A percentile compares a stretch with the other conserved stretches of the same genome.
These are phyloP conservation scores for Vaccinium myrtillus DNA, from an alignment of 148 eudicot genomes.

Conservation along the genomic window DNA sequence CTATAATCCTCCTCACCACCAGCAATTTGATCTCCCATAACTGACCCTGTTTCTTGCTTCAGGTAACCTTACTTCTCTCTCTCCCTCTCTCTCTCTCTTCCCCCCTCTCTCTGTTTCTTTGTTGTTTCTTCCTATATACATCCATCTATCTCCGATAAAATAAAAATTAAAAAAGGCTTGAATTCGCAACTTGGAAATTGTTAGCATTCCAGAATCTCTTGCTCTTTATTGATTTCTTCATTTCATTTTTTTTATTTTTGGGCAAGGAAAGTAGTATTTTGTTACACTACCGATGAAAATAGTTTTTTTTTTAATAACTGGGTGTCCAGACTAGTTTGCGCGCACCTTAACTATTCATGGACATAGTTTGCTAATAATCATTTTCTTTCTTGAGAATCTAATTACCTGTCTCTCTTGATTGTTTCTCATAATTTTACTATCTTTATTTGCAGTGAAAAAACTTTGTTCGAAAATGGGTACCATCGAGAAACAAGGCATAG, in stretches of 20 bases:
- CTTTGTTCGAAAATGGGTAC: background rate
- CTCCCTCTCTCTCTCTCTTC: background rate
- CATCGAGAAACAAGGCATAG: constrained; percentile 47
- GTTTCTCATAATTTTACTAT: background rate
- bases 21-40: constrained; percentile 12
- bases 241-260: too few relatives aligned
- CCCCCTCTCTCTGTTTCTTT: background rate
- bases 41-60: constrained; percentile 21
- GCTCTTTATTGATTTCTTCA: background rate
- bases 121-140: too few relatives aligned
- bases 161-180: too few relatives aligned
- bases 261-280: too few relatives aligned
- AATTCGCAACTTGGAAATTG: too few relatives aligned
- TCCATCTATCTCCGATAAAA: background rate
- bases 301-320: too few relatives aligned
- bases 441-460: background rate
- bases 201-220: background rate
- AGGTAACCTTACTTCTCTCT: constrained; percentile 9
- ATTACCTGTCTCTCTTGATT: background rate
- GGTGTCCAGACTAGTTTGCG: too few relatives aligned
- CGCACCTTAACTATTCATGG: too few relatives aligned
- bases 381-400: background rate
- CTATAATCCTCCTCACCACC: background rate
- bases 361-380: background rate
- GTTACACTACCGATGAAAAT: too few relatives aligned